These are phyloP conservation scores for Salvia splendens DNA, from an alignment of 257 asterid genomes.

Conservation along the genomic window DNA sequence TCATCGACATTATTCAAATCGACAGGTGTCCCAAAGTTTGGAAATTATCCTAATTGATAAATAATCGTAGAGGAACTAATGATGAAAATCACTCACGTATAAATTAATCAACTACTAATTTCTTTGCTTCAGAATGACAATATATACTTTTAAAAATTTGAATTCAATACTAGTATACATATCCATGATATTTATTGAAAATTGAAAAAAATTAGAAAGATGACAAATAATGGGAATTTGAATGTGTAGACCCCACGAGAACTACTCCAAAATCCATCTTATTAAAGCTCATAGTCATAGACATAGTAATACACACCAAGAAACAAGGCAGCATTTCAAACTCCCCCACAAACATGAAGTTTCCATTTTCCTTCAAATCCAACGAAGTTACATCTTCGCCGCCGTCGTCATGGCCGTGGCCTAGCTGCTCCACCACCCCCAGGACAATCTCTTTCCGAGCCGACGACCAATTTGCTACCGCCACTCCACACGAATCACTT, in stretches of 20 bases:
- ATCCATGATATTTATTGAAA: too few relatives aligned
- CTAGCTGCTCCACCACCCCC: slow-evolving; percentile 49
- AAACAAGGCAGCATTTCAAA: slow-evolving; percentile 32
- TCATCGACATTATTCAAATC: too few relatives aligned
- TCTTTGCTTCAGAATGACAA: too few relatives aligned
- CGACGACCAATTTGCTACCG: not conserved
- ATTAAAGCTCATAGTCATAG: slow-evolving; percentile 33
- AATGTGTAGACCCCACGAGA: not conserved
- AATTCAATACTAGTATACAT: too few relatives aligned
- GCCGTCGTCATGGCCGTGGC: slow-evolving; percentile 54
- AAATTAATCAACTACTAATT: too few relatives aligned
- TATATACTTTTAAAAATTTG: too few relatives aligned
- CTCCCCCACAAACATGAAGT: slow-evolving; percentile 40
- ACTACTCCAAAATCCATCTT: slow-evolving; percentile 35
- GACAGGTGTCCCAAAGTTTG: too few relatives aligned
- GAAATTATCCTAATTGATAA: too few relatives aligned
- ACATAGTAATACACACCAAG: slow-evolving; percentile 1
- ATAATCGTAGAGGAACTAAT: too few relatives aligned
- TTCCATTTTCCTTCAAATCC: slow-evolving; percentile 63
- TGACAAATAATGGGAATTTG: too few relatives aligned
- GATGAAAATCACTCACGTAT: too few relatives aligned
- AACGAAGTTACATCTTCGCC: slow-evolving; percentile 21
- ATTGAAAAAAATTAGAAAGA: too few relatives aligned
- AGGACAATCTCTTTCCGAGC: slow-evolving; percentile 64
- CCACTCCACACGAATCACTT: not conserved